phyloP scores from a whole-genome alignment of 768 basidiomycete species.

The Chalciporus pseudorubinellus region DNA sequence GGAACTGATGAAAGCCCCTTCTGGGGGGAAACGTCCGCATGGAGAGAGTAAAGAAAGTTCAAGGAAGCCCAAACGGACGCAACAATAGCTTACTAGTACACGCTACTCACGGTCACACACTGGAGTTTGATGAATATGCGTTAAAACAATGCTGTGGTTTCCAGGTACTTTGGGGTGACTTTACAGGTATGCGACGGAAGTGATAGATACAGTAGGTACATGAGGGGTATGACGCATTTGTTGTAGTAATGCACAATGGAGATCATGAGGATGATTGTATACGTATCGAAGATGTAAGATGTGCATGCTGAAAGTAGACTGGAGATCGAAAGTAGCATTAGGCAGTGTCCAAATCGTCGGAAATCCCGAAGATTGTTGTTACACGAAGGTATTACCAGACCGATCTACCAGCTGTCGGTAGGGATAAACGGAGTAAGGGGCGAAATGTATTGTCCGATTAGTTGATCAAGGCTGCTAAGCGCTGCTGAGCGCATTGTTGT shows the following conservation, averaged over 20 bases:
- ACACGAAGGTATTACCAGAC: not conserved
- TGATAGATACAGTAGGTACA: constrained; percentile 23
- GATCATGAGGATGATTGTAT: constrained; percentile 1
- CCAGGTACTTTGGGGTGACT: not conserved
- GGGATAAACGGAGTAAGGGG: constrained; percentile 17
- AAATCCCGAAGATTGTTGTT: not conserved
- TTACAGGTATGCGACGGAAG: constrained; percentile 6
- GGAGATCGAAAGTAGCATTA: not conserved
- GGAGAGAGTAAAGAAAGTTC: constrained; percentile 14
- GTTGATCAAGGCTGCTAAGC: constrained; percentile 27
- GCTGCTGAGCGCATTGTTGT: constrained; percentile 6
- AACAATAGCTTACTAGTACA: not conserved
- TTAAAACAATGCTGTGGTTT: not conserved
- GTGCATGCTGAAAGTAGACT: not conserved
- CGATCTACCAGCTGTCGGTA: constrained; percentile 14
- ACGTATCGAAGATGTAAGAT: not conserved
- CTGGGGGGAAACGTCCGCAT: constrained; percentile 27
- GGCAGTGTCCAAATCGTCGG: not conserved
- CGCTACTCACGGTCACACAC: not conserved
- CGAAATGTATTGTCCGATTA: constrained; percentile 31
- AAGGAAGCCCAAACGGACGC: constrained; percentile 33
- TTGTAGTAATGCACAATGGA: not conserved
- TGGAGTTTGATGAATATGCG: not conserved
- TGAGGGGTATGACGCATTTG: constrained; percentile 1
- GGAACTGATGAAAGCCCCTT: constrained; percentile 19